These are phyloP conservation scores for Aspergillus latus DNA, from an alignment of 2,329 filamentous ascomycete species.

Conservation along the genomic window DNA sequence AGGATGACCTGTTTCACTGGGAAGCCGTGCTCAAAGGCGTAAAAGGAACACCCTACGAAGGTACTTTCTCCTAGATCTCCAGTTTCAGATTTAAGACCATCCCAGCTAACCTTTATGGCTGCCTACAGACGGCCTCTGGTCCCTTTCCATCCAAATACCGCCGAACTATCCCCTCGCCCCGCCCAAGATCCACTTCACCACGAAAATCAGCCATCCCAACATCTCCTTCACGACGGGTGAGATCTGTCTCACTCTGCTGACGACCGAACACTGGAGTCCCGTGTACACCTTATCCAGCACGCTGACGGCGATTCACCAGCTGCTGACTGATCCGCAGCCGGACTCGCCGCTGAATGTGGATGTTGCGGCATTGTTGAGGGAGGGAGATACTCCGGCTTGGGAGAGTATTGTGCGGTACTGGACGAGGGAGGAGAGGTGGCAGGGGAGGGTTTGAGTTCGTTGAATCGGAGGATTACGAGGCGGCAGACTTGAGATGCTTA, in stretches of 20 bases:
- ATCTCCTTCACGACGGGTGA: slow-evolving; percentile 73
- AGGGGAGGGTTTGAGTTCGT: slow-evolving; percentile 1
- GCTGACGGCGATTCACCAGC: slow-evolving; percentile 48
- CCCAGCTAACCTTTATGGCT: not conserved
- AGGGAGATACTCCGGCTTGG: slow-evolving; percentile 46
- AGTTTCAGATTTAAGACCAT: not conserved
- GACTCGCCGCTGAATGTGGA: slow-evolving; percentile 53
- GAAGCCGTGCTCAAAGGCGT: slow-evolving; percentile 62
- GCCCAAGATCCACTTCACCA: slow-evolving; percentile 78
- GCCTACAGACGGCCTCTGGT: slow-evolving; percentile 70
- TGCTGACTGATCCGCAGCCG: slow-evolving; percentile 46
- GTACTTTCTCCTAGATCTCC: slow-evolving; percentile 34
- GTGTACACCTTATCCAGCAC: slow-evolving; percentile 70
- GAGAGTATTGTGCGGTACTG: slow-evolving; percentile 50
- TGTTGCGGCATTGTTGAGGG: slow-evolving; percentile 47
- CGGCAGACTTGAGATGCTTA: not conserved
- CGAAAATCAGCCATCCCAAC: slow-evolving; percentile 82
- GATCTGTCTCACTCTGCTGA: slow-evolving; percentile 88
- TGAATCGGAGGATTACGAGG: not conserved
- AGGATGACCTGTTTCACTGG: slow-evolving; percentile 60
- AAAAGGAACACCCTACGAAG: slow-evolving; percentile 60
- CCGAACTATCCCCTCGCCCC: slow-evolving; percentile 74
- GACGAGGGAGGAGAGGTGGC: slow-evolving; percentile 49
- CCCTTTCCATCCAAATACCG: slow-evolving; percentile 74
- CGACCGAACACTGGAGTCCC: slow-evolving; percentile 67